Percentiles rank a stretch among this genome's conserved stretches.
Evolutionary conservation across 2,329 filamentous ascomycete species (phyloP).

Genomic region (Bipolaris cookei): DNA sequence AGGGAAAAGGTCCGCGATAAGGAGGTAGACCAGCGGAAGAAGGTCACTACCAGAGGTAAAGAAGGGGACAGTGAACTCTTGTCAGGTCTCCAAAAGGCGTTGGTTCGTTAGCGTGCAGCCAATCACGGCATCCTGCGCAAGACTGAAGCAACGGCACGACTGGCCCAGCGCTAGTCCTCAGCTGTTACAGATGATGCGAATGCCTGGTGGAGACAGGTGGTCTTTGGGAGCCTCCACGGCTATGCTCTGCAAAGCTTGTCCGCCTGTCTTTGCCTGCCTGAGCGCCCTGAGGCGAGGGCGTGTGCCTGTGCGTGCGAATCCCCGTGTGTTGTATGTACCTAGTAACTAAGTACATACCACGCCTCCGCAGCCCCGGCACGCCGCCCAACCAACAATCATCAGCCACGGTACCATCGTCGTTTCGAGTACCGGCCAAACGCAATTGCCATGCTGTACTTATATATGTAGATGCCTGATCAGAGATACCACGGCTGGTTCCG

Average conservation of each 20-base stretch:
- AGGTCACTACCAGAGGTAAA: constrained; percentile 21
- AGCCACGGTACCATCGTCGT: neutral
- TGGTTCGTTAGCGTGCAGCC: constrained; percentile 22
- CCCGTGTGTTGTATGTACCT: neutral
- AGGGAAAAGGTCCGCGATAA: constrained; percentile 23
- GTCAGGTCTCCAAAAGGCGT: constrained; percentile 16
- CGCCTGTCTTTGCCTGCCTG: neutral
- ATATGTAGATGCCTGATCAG: neutral
- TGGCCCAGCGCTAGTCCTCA: constrained; percentile 17
- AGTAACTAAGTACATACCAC: neutral
- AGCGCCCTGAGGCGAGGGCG: neutral
- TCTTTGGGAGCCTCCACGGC: neutral
- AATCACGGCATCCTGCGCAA: constrained; percentile 27
- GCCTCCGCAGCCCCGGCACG: constrained; percentile 5
- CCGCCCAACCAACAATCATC: neutral
- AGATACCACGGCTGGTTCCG: neutral
- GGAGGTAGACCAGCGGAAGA: constrained; percentile 14
- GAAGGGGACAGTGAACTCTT: constrained; percentile 5
- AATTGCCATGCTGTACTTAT: neutral
- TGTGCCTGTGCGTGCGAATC: constrained; percentile 1
- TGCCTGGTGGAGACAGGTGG: neutral
- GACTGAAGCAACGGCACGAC: constrained; percentile 27
- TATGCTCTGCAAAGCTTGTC: neutral
- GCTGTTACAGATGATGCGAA: constrained; percentile 12
- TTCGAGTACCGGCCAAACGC: neutral